Evolutionary conservation across 2,329 filamentous ascomycete species (phyloP), one percentile per base, ranked within the genome.

Genomic region (Exophiala spinifera): DNA sequence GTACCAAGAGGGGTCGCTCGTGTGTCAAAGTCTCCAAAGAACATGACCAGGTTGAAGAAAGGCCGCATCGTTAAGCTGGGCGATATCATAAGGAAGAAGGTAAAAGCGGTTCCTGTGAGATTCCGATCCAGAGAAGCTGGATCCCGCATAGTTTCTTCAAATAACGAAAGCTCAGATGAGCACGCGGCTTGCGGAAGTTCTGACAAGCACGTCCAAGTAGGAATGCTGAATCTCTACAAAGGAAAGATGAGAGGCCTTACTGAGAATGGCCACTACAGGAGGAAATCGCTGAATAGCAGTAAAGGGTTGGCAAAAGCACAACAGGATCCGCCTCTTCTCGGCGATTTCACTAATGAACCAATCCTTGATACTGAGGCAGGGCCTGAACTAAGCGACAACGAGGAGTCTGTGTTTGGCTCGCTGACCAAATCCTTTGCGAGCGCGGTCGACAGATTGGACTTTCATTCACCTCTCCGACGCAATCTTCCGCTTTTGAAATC

Each of bases 381-480:
- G 28, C 17, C 21, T 39, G 54, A 57, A 34, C 47, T 50, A 15
- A 51, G 48, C 33, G 57, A 60, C 19, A 47, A 49, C 43, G 57
- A n/a, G 20, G 21, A 57, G 19, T 60, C 54, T n/a, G 51, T 45
- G 3, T 55, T 59, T 53, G 55, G 51, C 3, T 63, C 59, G 14
- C 47, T 63, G 25, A 63, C 57, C 28, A 55, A 55, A 47, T 61
- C 61, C 3, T 63, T 63, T 19, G 56, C 58, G 13, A 63, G 56
- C 33, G 61, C 58, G 4, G 58, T 63, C 34, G 61, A 63, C 28
- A 61, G 60, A 42, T 48, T 63, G 11, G 61, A 61, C 44, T 59
- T 61, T 34, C 34, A 59, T 13, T 46, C 55, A n/a, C 45, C 51
- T 11, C 49, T 52, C n/a, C 55, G 50, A 49, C 44, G 43, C 17